Percentiles rank a stretch among this genome's conserved stretches.
phyloP scores from a whole-genome alignment of 2,329 filamentous ascomycete species.

The Cordyceps fumosorosea region DNA sequence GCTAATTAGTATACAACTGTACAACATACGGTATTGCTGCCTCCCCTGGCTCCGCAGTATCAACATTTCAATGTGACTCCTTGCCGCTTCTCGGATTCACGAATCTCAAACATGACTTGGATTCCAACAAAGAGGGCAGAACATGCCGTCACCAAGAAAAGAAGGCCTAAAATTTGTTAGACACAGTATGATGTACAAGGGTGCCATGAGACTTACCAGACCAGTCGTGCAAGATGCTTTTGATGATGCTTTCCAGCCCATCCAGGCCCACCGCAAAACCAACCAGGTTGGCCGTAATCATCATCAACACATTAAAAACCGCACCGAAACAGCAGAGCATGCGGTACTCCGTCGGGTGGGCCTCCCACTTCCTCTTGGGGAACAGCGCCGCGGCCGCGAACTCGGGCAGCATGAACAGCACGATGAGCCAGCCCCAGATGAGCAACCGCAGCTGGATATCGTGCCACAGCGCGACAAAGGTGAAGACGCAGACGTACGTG shows the following conservation, averaged over 20 bases:
- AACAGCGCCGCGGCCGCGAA: slow-evolving; percentile 66
- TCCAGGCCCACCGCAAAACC: slow-evolving; percentile 92
- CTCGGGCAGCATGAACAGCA: slow-evolving; percentile 89
- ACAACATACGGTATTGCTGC: neutral
- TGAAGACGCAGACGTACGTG: slow-evolving; percentile 83
- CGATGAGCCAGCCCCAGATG: slow-evolving; percentile 95
- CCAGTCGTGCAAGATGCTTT: slow-evolving; percentile 69
- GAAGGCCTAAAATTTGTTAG: slow-evolving; percentile 44
- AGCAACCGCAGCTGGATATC: slow-evolving; percentile 87
- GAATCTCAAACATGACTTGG: slow-evolving; percentile 94
- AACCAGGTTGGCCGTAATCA: slow-evolving; percentile 92
- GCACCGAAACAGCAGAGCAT: slow-evolving; percentile 74
- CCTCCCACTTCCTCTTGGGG: slow-evolving; percentile 64
- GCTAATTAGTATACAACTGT: slow-evolving; percentile 5
- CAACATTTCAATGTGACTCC: slow-evolving; percentile 82
- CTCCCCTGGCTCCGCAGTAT: neutral
- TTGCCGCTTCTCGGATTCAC: slow-evolving; percentile 74
- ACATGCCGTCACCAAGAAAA: slow-evolving; percentile 68
- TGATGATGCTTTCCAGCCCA: slow-evolving; percentile 69
- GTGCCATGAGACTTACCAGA: slow-evolving; percentile 43
- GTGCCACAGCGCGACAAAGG: slow-evolving; percentile 96
- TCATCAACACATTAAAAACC: slow-evolving; percentile 81
- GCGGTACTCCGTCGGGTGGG: slow-evolving; percentile 65
- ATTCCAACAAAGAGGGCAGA: slow-evolving; percentile 73
- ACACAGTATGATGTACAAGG: neutral